Evolutionary conservation across 805 yeast genomes (phyloP).

Genomic region (Starmerella sirachaensis): DNA sequence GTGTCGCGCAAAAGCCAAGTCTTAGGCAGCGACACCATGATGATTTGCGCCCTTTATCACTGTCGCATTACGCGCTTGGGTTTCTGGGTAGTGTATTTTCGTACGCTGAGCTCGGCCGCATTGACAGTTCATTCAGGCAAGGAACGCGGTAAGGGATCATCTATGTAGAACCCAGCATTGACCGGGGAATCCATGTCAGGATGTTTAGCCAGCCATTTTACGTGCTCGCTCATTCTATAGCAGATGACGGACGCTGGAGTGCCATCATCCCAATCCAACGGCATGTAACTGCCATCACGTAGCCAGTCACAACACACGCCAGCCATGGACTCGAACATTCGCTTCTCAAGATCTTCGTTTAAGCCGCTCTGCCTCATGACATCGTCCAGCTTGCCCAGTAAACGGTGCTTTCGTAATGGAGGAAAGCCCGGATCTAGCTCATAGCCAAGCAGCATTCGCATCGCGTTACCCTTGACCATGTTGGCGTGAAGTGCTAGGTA

Average conservation of each 20-base stretch:
- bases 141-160: too few relatives aligned
- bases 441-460: constrained; percentile 3
- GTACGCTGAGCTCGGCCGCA: too few relatives aligned
- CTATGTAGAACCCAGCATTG: background rate
- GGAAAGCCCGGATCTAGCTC: constrained; percentile 1
- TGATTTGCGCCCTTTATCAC: too few relatives aligned
- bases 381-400: background rate
- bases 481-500: constrained; percentile 11
- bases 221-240: constrained; percentile 3
- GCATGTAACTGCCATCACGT: constrained; percentile 3
- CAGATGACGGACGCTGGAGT: constrained; percentile 3
- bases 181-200: background rate
- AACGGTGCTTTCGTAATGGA: constrained; percentile 2
- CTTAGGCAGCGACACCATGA: too few relatives aligned
- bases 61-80: too few relatives aligned
- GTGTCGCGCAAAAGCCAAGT: too few relatives aligned
- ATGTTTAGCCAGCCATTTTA: constrained; percentile 11
- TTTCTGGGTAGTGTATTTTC: too few relatives aligned
- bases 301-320: constrained; percentile 13
- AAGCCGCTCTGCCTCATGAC: background rate
- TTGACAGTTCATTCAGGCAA: too few relatives aligned
- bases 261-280: constrained; percentile 6
- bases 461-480: constrained; percentile 13
- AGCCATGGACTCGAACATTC: constrained; percentile 7
- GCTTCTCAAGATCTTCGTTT: constrained; percentile 7